Conservation (phyloP, 2,329 filamentous ascomycete genomes). For the Purpureocillium lavendulum region DNA sequence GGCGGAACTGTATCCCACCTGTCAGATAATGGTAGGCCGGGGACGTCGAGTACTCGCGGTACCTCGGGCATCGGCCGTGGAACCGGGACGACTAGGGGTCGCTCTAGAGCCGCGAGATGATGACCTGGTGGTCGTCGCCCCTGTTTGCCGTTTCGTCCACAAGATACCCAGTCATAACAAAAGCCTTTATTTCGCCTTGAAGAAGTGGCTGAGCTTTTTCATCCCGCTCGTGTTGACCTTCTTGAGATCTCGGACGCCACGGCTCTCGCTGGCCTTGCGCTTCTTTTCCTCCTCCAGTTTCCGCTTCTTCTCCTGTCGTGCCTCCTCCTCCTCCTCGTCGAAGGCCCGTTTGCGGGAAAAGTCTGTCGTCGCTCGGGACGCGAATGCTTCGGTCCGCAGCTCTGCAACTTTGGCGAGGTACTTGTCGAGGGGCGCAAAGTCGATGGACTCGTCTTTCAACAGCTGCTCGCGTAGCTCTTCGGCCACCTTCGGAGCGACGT, state of each 20-base stretch:
- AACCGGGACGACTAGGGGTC: constrained; percentile 20
- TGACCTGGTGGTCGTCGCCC: constrained; percentile 5
- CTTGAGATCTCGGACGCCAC: constrained; percentile 69
- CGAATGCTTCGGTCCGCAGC: constrained; percentile 62
- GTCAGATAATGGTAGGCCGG: constrained; percentile 17
- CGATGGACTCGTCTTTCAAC: constrained; percentile 29
- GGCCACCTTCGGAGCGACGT: constrained; percentile 41
- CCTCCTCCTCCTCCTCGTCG: constrained; percentile 60
- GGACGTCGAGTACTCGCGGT: constrained; percentile 21
- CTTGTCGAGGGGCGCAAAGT: constrained; percentile 64
- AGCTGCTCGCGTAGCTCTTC: constrained; percentile 31
- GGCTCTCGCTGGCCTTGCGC: constrained; percentile 65
- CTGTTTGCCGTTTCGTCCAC: neutral
- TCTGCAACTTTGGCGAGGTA: constrained; percentile 60
- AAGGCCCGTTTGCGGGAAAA: constrained; percentile 60
- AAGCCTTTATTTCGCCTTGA: constrained; percentile 54
- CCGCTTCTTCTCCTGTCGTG: constrained; percentile 69
- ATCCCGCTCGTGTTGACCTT: constrained; percentile 90
- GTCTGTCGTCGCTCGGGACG: constrained; percentile 59
- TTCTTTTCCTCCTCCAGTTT: constrained; percentile 86
- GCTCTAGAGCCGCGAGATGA: constrained; percentile 23
- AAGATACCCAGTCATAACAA: constrained; percentile 19
- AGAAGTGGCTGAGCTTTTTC: constrained; percentile 96
- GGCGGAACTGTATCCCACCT: constrained; percentile 16
- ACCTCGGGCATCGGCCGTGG: constrained; percentile 26